phyloP scores from a whole-genome alignment of 257 asterid genomes.

The Forsythia viridissima region DNA sequence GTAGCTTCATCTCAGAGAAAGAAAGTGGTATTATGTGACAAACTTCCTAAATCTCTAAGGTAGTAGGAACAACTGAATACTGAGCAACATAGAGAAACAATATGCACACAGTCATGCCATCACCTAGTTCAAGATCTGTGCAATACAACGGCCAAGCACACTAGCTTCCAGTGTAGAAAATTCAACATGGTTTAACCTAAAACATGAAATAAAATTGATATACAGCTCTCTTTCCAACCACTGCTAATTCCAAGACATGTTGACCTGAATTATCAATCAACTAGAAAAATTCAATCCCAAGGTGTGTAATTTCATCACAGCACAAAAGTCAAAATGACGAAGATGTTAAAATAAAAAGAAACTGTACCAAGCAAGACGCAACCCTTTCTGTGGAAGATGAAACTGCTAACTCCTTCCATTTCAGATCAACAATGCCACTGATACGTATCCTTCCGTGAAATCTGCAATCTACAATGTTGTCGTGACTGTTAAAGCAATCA shows the following conservation, averaged over 20 bases:
- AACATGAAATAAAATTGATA: not conserved
- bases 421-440: not conserved
- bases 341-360: not conserved
- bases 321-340: not conserved
- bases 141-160: not conserved
- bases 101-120: not conserved
- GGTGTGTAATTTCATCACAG: not conserved
- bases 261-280: not conserved
- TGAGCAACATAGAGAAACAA: not conserved
- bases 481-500: constrained; percentile 19
- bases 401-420: not conserved
- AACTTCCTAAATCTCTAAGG: not conserved
- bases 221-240: not conserved
- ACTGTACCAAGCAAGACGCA: not conserved
- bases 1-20: too few species aligned
- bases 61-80: not conserved
- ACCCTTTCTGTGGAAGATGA: not conserved
- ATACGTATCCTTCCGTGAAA: not conserved
- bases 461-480: constrained; percentile 11
- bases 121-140: not conserved
- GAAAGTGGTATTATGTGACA: not conserved
- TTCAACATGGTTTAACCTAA: not conserved
- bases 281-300: not conserved
- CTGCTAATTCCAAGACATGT: not conserved
- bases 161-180: not conserved